phyloP scores from a whole-genome alignment of 352 stramenopile species.

The Globisporangium polare region DNA sequence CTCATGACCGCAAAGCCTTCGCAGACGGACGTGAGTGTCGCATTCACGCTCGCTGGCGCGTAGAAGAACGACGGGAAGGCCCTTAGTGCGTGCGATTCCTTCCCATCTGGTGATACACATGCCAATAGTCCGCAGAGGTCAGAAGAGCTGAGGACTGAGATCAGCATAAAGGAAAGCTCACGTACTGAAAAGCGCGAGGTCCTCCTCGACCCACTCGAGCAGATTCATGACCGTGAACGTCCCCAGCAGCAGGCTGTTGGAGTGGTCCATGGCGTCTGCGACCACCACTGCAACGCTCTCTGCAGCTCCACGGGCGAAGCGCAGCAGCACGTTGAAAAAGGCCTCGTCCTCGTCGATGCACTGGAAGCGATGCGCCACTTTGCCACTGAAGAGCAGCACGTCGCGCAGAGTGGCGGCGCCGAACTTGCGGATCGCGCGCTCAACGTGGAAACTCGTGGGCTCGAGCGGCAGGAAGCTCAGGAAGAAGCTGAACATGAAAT shows the following conservation, averaged over 20 bases:
- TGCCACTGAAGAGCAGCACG: conserved; percentile 24
- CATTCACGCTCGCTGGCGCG: conserved; percentile 24
- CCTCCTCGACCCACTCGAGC: conserved; percentile 52
- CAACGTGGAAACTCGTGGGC: conserved; percentile 34
- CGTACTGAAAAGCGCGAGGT: conserved; percentile 56
- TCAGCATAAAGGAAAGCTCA: too few relatives aligned
- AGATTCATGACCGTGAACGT: conserved; percentile 37
- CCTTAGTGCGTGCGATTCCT: conserved; percentile 28
- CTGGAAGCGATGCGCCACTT: conserved; percentile 22
- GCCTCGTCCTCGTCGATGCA: conserved; percentile 39
- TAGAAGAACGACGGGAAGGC: conserved; percentile 54
- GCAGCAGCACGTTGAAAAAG: conserved; percentile 55
- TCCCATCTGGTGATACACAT: conserved; percentile 19
- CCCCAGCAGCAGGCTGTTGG: conserved; percentile 31
- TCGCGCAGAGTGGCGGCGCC: conserved; percentile 27
- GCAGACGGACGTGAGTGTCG: conserved; percentile 22
- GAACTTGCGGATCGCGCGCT: conserved; percentile 36
- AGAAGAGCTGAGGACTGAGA: background rate
- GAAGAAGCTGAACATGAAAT: conserved; percentile 25
- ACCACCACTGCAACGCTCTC: conserved; percentile 40
- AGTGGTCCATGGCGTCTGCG: conserved; percentile 15
- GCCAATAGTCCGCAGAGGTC: background rate
- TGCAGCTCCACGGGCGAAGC: conserved; percentile 37
- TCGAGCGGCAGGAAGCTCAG: conserved; percentile 29
- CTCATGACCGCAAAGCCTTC: conserved; percentile 36